These are phyloP conservation scores for Darksidea phi DNA, from an alignment of 495 filamentous ascomycete species.

Conservation along the genomic window DNA sequence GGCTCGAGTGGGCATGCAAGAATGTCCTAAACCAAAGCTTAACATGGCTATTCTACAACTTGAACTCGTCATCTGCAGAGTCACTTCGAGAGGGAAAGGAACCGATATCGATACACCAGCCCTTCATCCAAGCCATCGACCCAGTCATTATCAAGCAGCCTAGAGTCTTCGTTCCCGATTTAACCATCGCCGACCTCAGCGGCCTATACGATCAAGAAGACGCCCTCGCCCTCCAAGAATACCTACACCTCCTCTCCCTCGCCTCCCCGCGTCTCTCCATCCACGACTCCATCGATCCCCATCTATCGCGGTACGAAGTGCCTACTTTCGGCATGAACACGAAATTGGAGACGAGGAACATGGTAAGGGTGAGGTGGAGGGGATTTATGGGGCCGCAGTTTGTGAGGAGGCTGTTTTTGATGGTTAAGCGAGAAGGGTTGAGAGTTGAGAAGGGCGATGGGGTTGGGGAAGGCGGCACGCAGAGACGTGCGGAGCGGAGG, in stretches of 20 bases:
- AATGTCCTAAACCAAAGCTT: conserved; percentile 71
- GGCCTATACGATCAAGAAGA: conserved; percentile 25
- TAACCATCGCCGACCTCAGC: conserved; percentile 6
- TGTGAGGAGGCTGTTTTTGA: conserved; percentile 35
- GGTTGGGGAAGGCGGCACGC: conserved; percentile 24
- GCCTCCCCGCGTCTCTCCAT: conserved; percentile 67
- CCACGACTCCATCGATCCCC: conserved; percentile 74
- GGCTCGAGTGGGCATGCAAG: conserved; percentile 78
- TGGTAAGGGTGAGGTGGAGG: conserved; percentile 40
- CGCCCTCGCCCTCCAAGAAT: conserved; percentile 62
- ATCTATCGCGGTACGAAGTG: conserved; percentile 75
- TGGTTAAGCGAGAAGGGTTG: conserved; percentile 27
- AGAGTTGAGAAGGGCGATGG: conserved; percentile 13
- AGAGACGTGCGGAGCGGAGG: conserved; percentile 18
- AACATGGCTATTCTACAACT: conserved; percentile 80
- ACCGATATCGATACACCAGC: conserved; percentile 26
- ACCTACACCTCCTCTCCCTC: conserved; percentile 72
- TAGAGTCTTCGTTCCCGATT: conserved; percentile 1
- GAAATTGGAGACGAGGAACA: conserved; percentile 4
- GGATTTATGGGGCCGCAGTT: conserved; percentile 40
- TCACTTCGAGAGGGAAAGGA: conserved; percentile 11
- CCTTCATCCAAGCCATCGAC: conserved; percentile 10
- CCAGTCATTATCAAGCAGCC: conserved; percentile 2
- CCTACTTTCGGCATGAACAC: conserved; percentile 45
- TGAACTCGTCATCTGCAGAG: conserved; percentile 38